Conservation (phyloP, 2,329 filamentous ascomycete genomes). For the Colletotrichum sp. region DNA sequence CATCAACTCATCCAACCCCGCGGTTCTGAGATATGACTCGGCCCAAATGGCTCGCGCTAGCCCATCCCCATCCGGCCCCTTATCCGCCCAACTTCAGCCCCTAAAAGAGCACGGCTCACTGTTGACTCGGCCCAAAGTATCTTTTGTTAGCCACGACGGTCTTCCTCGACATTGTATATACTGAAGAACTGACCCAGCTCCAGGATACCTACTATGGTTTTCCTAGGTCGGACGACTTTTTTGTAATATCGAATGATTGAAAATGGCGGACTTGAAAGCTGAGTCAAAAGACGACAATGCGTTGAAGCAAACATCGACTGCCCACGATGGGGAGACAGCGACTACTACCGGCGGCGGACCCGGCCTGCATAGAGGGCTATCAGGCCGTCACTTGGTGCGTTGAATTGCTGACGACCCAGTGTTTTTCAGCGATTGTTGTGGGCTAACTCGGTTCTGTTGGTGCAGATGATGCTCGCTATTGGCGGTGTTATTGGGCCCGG, state of each 20-base stretch:
- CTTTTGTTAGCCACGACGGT: neutral
- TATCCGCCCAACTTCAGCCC: neutral
- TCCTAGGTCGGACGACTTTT: neutral
- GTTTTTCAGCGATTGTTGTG: neutral
- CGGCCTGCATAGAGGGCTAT: neutral
- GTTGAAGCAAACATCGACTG: neutral
- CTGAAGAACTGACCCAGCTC: neutral
- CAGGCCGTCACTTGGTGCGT: neutral
- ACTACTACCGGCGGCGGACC: neutral
- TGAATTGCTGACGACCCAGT: neutral
- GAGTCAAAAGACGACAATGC: neutral
- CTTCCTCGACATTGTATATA: neutral
- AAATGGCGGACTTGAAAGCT: neutral
- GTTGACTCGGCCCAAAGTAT: neutral
- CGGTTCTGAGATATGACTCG: neutral
- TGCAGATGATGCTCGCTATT: conserved; percentile 71
- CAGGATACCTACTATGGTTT: neutral
- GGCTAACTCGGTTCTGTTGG: neutral
- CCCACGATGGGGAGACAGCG: neutral
- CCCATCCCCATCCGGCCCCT: neutral
- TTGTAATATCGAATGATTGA: neutral
- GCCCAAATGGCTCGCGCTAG: neutral
- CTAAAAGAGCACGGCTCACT: neutral
- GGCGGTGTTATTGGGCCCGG: conserved; percentile 66
- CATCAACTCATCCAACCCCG: neutral